Evolutionary conservation across 2,329 filamentous ascomycete species (phyloP).

Genomic region (Colletotrichum navitas): DNA sequence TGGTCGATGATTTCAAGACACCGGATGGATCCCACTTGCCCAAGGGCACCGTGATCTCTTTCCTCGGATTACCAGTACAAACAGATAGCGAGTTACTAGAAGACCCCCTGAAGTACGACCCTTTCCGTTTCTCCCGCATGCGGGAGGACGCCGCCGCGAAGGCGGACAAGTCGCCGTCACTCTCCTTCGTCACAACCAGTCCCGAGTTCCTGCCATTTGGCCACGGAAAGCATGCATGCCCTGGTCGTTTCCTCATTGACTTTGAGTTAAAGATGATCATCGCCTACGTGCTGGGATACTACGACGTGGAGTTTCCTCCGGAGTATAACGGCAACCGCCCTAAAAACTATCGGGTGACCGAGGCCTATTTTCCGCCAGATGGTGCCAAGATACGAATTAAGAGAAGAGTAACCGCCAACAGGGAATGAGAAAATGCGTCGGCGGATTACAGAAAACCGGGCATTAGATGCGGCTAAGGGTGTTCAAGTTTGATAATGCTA

Average conservation of each 20-base stretch:
- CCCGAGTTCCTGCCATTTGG: constrained; percentile 51
- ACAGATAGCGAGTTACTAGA: constrained; percentile 50
- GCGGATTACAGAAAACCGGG: too few relatives aligned
- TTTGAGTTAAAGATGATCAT: constrained; percentile 52
- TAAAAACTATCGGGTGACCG: constrained; percentile 37
- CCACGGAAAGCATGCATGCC: constrained; percentile 52
- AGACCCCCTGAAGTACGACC: constrained; percentile 55
- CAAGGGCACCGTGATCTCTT: constrained; percentile 50
- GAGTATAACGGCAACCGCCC: constrained; percentile 40
- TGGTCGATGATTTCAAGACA: constrained; percentile 48
- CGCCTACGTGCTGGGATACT: constrained; percentile 35
- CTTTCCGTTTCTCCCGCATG: constrained; percentile 56
- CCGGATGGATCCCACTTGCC: constrained; percentile 50
- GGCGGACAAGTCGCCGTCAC: constrained; percentile 41
- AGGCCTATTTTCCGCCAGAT: constrained; percentile 29
- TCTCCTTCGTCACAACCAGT: constrained; percentile 50
- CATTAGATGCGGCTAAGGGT: neutral
- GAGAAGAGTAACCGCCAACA: constrained; percentile 3
- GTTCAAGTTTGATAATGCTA: neutral
- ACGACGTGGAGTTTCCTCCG: constrained; percentile 38
- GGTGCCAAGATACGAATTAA: constrained; percentile 34
- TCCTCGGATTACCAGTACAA: constrained; percentile 49
- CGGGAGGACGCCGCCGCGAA: constrained; percentile 48
- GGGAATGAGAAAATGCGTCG: neutral
- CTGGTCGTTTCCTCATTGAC: constrained; percentile 48